Evolutionary conservation across 768 basidiomycete genomes (phyloP), one percentile per base, ranked within the genome.

Genomic region (Pulveroboletus frians): DNA sequence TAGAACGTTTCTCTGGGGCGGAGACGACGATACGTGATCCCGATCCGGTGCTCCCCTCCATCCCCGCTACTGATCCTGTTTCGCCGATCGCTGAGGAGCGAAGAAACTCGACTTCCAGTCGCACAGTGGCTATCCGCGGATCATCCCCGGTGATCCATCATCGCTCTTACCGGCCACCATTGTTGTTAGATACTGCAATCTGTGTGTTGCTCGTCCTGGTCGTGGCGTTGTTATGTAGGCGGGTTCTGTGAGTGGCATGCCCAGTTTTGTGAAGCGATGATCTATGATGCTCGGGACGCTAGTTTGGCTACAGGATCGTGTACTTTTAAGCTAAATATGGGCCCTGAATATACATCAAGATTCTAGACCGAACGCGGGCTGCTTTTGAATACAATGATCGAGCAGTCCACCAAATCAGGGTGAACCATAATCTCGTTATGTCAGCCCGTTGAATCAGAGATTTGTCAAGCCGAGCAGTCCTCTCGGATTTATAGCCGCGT

Each of bases 131-230:
- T 45, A 47, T 46, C 56, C 56, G 51, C 52, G 63, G 54, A 50
- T 57, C 55, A 53, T 18, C 43, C 21, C 47, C 47, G 15, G 9
- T 50, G 36, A 23, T 43, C 31, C 61, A 41, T 23, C 57, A 43
- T 56, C 60, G 56, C 49, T 58, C 56, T 34, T 58, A 53, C 42
- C 64, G 65, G 39, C 80, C 85, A 20, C 85, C 85, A 20, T 61
- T 88, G 21, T 66, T 88, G 20, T 71, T 91, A 29, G 88, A 90
- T 65, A 79, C 79, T 10, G 80, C 82, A 26, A 90, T 91, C 51
- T 83, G 84, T 63, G 73, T 89, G 41, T 71, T 88, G 18, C 69
- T 90, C 9, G 82, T 84, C 13, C 67, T 89, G 49, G 75, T 83
- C 41, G 77, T 84, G 58, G 82, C 79, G 30, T 74, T 91, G 36